Evolutionary conservation across 2,329 filamentous ascomycete genomes (phyloP).

Genomic region (Talaromyces amestolkiae): DNA sequence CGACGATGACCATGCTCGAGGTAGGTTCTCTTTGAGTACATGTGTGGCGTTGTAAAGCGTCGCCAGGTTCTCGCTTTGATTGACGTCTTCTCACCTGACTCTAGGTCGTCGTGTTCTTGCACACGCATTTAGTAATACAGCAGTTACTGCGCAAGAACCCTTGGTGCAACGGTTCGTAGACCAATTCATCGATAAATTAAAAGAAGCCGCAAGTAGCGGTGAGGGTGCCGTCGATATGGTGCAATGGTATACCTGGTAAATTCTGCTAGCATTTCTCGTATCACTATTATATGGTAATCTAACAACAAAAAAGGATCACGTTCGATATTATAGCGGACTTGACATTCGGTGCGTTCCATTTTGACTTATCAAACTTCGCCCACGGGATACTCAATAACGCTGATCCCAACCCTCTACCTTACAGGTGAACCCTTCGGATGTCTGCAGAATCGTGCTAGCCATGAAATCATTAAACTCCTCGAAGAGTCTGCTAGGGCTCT

Average conservation of each 20-base stretch:
- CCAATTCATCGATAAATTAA: background rate
- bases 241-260: background rate
- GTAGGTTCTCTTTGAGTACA: background rate
- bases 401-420: background rate
- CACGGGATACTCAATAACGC: background rate
- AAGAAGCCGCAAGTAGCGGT: background rate
- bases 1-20: background rate
- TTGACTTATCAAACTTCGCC: background rate
- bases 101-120: background rate
- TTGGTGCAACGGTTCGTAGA: background rate
- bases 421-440: background rate
- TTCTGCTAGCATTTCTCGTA: background rate
- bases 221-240: background rate
- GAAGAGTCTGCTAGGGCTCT: background rate
- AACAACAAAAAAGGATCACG: background rate
- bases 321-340: background rate
- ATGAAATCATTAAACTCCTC: background rate
- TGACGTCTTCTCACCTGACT: too few species aligned
- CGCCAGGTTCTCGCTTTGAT: too few species aligned
- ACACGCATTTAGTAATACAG: background rate
- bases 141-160: background rate
- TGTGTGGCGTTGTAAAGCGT: too few species aligned
- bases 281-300: too few species aligned
- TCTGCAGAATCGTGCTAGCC: background rate
- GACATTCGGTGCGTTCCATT: background rate